A percentile compares a stretch with the other conserved stretches of the same genome.
phyloP scores from a whole-genome alignment of 106 monocot genomes.

The Dioscorea dumetorum region DNA sequence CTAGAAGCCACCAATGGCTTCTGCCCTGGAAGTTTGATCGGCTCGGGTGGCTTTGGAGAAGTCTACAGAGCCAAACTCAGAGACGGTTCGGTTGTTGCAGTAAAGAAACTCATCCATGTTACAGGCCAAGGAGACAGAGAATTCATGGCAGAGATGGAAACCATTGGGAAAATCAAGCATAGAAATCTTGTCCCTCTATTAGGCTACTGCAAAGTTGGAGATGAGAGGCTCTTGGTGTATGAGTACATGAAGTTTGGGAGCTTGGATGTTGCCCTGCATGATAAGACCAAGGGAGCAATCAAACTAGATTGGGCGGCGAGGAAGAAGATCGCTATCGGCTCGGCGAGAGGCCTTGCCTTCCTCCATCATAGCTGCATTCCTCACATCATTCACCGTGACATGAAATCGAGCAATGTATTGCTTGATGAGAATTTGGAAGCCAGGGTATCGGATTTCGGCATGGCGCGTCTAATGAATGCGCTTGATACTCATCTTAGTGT shows the following conservation, averaged over 20 bases:
- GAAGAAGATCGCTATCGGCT: conserved; percentile 71
- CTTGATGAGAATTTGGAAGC: conserved; percentile 63
- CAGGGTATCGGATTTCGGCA: conserved; percentile 77
- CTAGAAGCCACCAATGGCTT: conserved; percentile 84
- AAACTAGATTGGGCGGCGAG: conserved; percentile 53
- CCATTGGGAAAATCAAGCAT: conserved; percentile 81
- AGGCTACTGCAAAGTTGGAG: conserved; percentile 85
- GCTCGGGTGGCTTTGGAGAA: conserved; percentile 80
- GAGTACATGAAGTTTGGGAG: conserved; percentile 86
- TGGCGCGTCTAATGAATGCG: conserved; percentile 72
- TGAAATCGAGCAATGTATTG: conserved; percentile 82
- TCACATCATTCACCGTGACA: conserved; percentile 76
- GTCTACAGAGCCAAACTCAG: conserved; percentile 72
- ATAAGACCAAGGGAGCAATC: conserved; percentile 2
- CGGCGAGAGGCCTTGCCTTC: conserved; percentile 72
- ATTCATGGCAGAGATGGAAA: conserved; percentile 92
- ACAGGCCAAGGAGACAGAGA: conserved; percentile 73
- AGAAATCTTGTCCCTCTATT: conserved; percentile 76
- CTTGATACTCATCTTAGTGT: conserved; percentile 79
- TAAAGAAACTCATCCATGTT: conserved; percentile 74
- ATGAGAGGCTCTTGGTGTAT: conserved; percentile 74
- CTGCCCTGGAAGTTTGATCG: conserved; percentile 60
- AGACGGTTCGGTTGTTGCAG: conserved; percentile 52
- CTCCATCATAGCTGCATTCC: conserved; percentile 82
- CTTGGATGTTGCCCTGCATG: conserved; percentile 50